phyloP scores from a whole-genome alignment of 805 yeast species.

The Hanseniaspora vineae region DNA sequence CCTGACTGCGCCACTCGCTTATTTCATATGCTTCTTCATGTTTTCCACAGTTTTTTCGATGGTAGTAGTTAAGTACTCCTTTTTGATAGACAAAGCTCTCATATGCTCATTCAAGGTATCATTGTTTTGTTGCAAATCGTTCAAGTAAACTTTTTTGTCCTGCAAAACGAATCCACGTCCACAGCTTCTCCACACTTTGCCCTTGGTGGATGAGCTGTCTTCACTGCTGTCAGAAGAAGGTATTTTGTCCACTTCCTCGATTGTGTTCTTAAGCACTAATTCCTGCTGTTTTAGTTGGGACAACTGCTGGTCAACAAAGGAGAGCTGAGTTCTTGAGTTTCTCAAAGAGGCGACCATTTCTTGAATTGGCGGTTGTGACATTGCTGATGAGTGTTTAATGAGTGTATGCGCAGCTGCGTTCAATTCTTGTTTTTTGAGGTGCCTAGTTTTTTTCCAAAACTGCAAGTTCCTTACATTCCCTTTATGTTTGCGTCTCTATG shows the following conservation, averaged over 20 bases:
- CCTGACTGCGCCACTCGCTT: too few species aligned
- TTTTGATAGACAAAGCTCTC: constrained; percentile 51
- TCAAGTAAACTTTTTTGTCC: constrained; percentile 31
- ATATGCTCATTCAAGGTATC: constrained; percentile 43
- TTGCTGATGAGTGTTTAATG: too few species aligned
- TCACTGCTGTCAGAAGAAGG: constrained; percentile 7
- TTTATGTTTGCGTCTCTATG: too few species aligned
- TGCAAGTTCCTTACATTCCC: neutral
- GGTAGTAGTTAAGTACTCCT: constrained; percentile 61
- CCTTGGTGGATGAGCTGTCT: constrained; percentile 23
- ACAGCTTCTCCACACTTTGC: constrained; percentile 68
- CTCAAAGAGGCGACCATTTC: constrained; percentile 18
- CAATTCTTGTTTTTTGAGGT: too few species aligned
- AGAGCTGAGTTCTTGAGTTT: constrained; percentile 18
- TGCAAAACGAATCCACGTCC: constrained; percentile 58
- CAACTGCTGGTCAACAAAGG: constrained; percentile 19
- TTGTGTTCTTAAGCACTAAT: constrained; percentile 43
- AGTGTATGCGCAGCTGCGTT: too few species aligned
- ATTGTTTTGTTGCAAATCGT: constrained; percentile 38
- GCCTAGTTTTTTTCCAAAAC: too few species aligned
- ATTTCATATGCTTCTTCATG: constrained; percentile 34
- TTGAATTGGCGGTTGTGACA: neutral
- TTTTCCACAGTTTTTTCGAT: constrained; percentile 58
- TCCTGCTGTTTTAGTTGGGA: constrained; percentile 20
- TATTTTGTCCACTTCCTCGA: constrained; percentile 36